Conservation (phyloP, 2,329 filamentous ascomycete genomes). For the Venturia asperata region DNA sequence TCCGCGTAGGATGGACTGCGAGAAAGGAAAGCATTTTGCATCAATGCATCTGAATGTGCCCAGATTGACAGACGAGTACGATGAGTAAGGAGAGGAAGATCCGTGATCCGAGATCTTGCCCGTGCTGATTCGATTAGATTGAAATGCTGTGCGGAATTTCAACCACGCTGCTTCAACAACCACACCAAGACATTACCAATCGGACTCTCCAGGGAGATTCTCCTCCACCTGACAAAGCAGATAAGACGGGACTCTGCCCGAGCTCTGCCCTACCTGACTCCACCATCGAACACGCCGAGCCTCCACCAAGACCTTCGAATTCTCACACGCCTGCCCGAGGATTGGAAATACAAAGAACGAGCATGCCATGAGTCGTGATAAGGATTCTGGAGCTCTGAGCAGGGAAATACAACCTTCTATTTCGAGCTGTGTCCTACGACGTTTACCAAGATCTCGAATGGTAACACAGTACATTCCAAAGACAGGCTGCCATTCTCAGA, state of each 20-base stretch:
- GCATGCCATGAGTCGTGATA: not conserved
- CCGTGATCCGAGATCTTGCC: not conserved
- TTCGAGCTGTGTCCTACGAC: too few species aligned
- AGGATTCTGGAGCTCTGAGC: not conserved
- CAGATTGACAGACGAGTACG: too few species aligned
- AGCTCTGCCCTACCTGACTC: not conserved
- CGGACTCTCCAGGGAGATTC: not conserved
- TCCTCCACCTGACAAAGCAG: not conserved
- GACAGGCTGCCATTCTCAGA: too few species aligned
- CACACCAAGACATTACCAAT: not conserved
- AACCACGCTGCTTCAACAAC: not conserved
- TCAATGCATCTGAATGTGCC: not conserved
- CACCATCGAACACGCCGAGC: not conserved
- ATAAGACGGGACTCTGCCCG: not conserved
- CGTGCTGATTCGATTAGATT: not conserved
- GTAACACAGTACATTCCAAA: too few species aligned
- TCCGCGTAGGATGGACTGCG: not conserved
- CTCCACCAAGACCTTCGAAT: not conserved
- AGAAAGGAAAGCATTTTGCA: slow-evolving; percentile 14
- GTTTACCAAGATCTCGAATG: too few species aligned
- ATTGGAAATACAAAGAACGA: not conserved
- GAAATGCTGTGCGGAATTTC: not conserved
- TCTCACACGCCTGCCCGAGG: not conserved
- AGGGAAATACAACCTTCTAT: not conserved
- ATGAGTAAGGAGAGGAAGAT: not conserved